phyloP scores from a whole-genome alignment of 2,329 filamentous ascomycete species.

The Clarireedia sp. region DNA sequence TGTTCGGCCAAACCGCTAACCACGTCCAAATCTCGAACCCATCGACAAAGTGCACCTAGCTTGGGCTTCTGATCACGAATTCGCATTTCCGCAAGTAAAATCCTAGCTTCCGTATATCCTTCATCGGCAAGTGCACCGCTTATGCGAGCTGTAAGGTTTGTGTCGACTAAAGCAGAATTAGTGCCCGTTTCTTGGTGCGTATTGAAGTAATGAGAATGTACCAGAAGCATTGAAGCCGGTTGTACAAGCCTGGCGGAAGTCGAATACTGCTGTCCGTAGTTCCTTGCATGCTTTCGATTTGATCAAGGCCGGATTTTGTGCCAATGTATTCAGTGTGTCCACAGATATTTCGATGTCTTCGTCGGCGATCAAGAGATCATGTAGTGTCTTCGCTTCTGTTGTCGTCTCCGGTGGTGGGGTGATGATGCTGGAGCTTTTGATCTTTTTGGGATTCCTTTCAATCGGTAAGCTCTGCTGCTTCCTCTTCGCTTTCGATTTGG shows the following conservation, averaged over 20 bases:
- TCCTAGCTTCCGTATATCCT: conserved; percentile 55
- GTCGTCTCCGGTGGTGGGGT: conserved; percentile 32
- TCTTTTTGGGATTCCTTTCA: conserved; percentile 32
- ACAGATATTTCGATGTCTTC: conserved; percentile 62
- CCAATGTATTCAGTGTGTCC: conserved; percentile 52
- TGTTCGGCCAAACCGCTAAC: conserved; percentile 56
- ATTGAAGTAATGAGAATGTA: conserved; percentile 22
- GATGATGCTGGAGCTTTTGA: conserved; percentile 31
- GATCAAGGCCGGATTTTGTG: conserved; percentile 52
- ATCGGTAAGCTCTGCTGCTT: conserved; percentile 36
- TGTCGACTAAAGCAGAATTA: conserved; percentile 35
- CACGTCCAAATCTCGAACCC: conserved; percentile 64
- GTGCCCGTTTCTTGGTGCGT: conserved; percentile 7
- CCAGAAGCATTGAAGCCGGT: conserved; percentile 54
- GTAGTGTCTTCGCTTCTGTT: conserved; percentile 42
- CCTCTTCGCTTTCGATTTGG: conserved; percentile 39
- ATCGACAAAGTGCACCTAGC: conserved; percentile 60
- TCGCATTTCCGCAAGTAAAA: conserved; percentile 62
- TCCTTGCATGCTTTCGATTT: conserved; percentile 63
- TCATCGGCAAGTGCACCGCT: conserved; percentile 58
- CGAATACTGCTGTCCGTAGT: conserved; percentile 57
- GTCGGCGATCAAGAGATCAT: conserved; percentile 50
- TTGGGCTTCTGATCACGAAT: conserved; percentile 59
- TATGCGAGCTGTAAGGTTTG: conserved; percentile 59
- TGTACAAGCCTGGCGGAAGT: conserved; percentile 61